A percentile compares a stretch with the other conserved stretches of the same genome.
phyloP scores from a whole-genome alignment of 106 monocot species.

The Chionographis japonica region DNA sequence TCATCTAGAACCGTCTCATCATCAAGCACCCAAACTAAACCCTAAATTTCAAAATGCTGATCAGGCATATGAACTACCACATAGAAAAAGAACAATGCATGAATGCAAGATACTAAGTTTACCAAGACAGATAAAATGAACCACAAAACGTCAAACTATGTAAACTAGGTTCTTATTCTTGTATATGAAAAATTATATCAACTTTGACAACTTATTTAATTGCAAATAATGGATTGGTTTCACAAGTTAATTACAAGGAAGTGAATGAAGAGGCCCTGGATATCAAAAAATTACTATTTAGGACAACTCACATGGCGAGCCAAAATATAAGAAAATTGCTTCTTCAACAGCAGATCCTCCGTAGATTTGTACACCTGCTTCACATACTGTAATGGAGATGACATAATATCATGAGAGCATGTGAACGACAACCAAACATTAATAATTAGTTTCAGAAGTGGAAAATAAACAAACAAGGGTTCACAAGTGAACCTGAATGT shows the following conservation, averaged over 20 bases:
- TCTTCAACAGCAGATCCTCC: slow-evolving; percentile 71
- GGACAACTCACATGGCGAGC: slow-evolving; percentile 87
- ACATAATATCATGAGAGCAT: slow-evolving; percentile 4
- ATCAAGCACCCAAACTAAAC: slow-evolving; percentile 68
- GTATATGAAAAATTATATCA: too few species aligned
- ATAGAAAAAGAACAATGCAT: neutral
- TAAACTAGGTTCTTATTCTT: too few species aligned
- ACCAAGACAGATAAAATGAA: too few species aligned
- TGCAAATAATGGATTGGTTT: too few species aligned
- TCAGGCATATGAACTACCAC: neutral
- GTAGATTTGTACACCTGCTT: slow-evolving; percentile 76
- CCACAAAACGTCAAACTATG: too few species aligned
- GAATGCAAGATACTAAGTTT: too few species aligned
- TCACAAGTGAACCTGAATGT: slow-evolving; percentile 50
- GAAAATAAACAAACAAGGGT: neutral
- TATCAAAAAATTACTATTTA: neutral
- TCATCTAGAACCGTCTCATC: slow-evolving; percentile 79
- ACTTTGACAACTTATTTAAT: too few species aligned
- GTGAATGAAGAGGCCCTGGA: neutral
- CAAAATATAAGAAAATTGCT: slow-evolving; percentile 91
- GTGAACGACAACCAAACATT: slow-evolving; percentile 2
- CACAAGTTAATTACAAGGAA: neutral
- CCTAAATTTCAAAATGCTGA: slow-evolving; percentile 29
- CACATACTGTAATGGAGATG: slow-evolving; percentile 60
- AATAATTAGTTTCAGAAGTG: neutral